Base-by-base conservation (phyloP, 768 basidiomycete genomes). In the Leccinum imitatum region DNA sequence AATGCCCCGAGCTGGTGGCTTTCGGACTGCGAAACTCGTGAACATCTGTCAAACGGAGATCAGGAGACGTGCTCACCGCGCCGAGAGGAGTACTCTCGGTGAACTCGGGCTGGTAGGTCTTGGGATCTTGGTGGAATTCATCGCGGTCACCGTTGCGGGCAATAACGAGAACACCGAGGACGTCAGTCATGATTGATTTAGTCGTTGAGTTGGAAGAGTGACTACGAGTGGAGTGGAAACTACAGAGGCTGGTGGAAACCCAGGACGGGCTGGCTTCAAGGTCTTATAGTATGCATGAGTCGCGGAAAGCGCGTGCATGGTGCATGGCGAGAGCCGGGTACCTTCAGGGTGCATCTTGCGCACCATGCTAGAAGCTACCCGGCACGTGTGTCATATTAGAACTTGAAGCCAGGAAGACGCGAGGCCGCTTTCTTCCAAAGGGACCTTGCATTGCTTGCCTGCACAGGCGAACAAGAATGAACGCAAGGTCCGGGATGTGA, bases 121-220 rank as follows among this genome's bases (percentile, higher is more conserved):
- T 72, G 23, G 90, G 89, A 70, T 91, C 82, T 73, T 92, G 90
- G 76, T 82, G 82, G 73, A 80, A 87, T 68, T 81, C 83, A 67
- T 72, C 74, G 63, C 89, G 84, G 75, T 90, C 90, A 60, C 90
- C 90, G 71, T 91, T 91, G 71, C 90, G 87, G 60, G 87, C 85
- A 69, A 92, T 78, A 72, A 91, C 79, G 66, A 92, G 81, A 69
- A 86, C 88, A 76, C 90, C 90, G 68, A 87, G 86, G 59, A 91
- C 87, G 76, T 86, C 75, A 56, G 76, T 63, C 72, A 74, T 69
- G 52, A 60, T 66, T 48, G 27, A 63, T 25, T 21, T 47, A 35
- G 62, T 63, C 8, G 67, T 61, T 35, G 33, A 21, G 54, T 63
- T 59, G 23, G 59, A 63, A 30, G 56, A 55, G 68, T 59, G 54